These are phyloP conservation scores for Fagopyrum tataricum DNA, from an alignment of 148 eudicot genomes.

Conservation along the genomic window DNA sequence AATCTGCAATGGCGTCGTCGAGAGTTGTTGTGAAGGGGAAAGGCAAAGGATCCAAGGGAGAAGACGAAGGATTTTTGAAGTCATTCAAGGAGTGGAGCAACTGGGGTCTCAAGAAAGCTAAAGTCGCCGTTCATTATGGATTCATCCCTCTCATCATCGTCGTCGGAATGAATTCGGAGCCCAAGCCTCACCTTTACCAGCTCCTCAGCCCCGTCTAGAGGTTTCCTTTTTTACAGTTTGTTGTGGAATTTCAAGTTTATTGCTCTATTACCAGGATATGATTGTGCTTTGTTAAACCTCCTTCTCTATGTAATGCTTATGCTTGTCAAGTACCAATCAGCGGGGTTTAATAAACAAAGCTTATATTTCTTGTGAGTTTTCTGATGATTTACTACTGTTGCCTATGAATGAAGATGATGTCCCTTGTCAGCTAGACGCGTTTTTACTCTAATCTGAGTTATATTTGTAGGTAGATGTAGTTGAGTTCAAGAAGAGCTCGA, in stretches of 20 bases:
- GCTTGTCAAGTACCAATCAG: too few species aligned
- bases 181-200: slow-evolving; percentile 10
- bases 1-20: background rate
- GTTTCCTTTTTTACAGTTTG: background rate
- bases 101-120: slow-evolving; percentile 4
- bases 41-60: background rate
- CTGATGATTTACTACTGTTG: background rate
- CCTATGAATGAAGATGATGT: too few species aligned
- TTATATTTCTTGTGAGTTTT: background rate
- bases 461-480: too few species aligned
- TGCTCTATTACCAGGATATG: too few species aligned
- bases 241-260: background rate
- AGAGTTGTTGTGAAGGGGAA: slow-evolving; percentile 9
- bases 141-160: slow-evolving; percentile 11
- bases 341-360: background rate
- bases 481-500: too few species aligned
- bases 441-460: too few species aligned
- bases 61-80: background rate
- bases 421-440: too few species aligned
- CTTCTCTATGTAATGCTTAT: too few species aligned
- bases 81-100: slow-evolving; percentile 12
- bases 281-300: background rate
- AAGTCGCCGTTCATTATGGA: slow-evolving; percentile 8
- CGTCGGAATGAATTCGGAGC: slow-evolving; percentile 13
- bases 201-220: slow-evolving; percentile 10